Evolutionary conservation across 2,329 filamentous ascomycete species (phyloP), one percentile per base, ranked within the genome.

Genomic region (Aspergillus udagawae): DNA sequence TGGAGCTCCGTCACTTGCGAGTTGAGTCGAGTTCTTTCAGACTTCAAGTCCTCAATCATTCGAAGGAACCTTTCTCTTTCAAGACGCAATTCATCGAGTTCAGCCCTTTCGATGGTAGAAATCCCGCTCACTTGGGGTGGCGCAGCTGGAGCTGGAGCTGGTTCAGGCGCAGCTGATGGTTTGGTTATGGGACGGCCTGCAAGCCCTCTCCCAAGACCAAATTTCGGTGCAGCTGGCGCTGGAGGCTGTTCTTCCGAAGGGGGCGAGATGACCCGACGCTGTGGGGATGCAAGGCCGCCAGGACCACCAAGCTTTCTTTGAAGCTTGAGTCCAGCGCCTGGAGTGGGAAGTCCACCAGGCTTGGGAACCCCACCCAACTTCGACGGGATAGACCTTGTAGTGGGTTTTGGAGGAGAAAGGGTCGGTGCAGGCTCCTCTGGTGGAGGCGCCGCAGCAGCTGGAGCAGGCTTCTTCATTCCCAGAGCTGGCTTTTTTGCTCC

Each of bases 1-100:
- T 97, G 95, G 29, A 99, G 83, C 75, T 97, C 94, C 65, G 93
- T 89, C 45, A 97, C 88, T 72, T 97, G 91, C 0, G 91, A 94
- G 58, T 86, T 83, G 51, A 96, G 83, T 68, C 88, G 92, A 57
- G 87, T 85, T 60, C 91, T 87, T 70, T 97, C 93, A 49, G 90
- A 85, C 54, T 91, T 86, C 65, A 92, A 79, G 48, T 96, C 92
- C 54, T 96, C 91, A 9, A 87, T 85, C 63, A 91, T 85, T 55
- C 86, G 86, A 23, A 84, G 80, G 4, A 96, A 80, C 29, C 88
- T 83, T 50, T 97, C 92, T 65, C 93, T 92, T 59, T 95, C 87
- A 12, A 86, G 80, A 41, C 92, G 88, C 12, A 97, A 83, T 69
- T 96, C 92, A 63, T 96, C 91, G 1, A 99, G 80, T 72, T 99